Base-by-base conservation (phyloP, 2,329 filamentous ascomycete species). In the Fusarium sp. region DNA sequence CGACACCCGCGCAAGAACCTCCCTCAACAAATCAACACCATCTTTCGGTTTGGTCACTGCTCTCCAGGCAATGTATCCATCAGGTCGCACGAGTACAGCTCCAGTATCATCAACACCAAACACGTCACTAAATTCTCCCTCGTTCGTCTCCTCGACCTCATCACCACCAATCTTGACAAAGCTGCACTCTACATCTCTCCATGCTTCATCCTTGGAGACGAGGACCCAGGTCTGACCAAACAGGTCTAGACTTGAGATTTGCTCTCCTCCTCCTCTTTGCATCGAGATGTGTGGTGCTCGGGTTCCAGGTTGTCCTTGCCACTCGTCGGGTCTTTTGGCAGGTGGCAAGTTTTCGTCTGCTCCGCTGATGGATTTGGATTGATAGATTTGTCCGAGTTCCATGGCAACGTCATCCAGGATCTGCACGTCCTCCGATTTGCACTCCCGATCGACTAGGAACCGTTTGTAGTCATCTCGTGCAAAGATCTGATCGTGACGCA, bases 401-500 rank as follows among this genome's bases (percentile, higher is more conserved):
- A 72, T 66, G 2, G 71, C 65, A 1, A 55, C 22, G 14, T 75
- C 71, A 11, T 74, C 73, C 29, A 68, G 17, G 7, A 75, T 36
- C 8, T 57, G 51, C 11, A 24, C 40, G 17, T 17, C 24, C 27
- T 67, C 59, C 6, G 56, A 57, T 6, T 49, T 58, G 72, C 72
- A 74, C 1, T 72, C 62, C 10, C 57, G 53, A 7, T 62, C 64
- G 4, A 38, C 14, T 0, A 66, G 58, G 24, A 69, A 70, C 10
- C 59, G 40, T 17, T 61, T 66, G 24, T 77, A 75, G 24, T 78
- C 75, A 3, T 78, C 74, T 11, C 75, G 46, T 2, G 70, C 63
- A 55, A 78, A 77, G 24, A 78, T 71, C 55, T 78, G 76, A 42
- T 77, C 75, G 59, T 78, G 76, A 0, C 76, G 66, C 14, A 71